A percentile compares a stretch with the other conserved stretches of the same genome.
phyloP scores from a whole-genome alignment of 192 early-diverging fungal species.

The Coemansia sp. region DNA sequence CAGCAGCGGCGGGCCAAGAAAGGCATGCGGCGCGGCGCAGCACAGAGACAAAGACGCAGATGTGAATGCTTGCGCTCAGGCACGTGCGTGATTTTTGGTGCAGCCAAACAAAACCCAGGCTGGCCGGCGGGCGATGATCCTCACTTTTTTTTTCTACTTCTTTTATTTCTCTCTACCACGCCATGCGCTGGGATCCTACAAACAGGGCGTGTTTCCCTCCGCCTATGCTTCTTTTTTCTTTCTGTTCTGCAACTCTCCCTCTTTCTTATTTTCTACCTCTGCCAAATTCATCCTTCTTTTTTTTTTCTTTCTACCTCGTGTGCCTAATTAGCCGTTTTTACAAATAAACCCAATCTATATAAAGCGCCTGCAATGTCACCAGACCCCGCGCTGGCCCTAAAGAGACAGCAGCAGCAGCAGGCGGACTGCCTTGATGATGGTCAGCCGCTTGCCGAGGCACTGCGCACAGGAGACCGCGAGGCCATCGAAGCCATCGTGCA shows the following conservation, averaged over 20 bases:
- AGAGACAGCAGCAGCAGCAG: slow-evolving; percentile 12
- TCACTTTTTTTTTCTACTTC: not conserved
- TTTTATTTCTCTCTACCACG: not conserved
- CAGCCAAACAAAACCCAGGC: not conserved
- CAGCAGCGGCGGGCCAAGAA: not conserved
- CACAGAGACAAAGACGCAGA: too few relatives aligned
- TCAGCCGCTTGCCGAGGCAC: slow-evolving; percentile 45
- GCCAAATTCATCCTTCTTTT: not conserved
- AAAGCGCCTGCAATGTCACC: slow-evolving; percentile 10
- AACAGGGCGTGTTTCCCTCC: not conserved
- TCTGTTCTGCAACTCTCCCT: not conserved
- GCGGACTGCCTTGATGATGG: slow-evolving; percentile 14
- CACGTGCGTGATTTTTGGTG: not conserved
- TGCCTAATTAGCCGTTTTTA: not conserved
- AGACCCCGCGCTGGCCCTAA: not conserved
- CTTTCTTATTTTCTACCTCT: not conserved
- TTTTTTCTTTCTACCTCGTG: slow-evolving; percentile 4
- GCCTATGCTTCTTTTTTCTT: not conserved
- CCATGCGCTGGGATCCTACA: not conserved
- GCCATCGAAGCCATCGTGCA: slow-evolving; percentile 48
- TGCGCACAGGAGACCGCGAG: slow-evolving; percentile 52
- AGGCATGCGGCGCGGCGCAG: not conserved
- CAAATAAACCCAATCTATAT: not conserved
- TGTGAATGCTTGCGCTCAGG: not conserved
- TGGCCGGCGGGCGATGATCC: not conserved